phyloP scores from a whole-genome alignment of 169 alveolate genomes.

The Cryptosporidium canis region DNA sequence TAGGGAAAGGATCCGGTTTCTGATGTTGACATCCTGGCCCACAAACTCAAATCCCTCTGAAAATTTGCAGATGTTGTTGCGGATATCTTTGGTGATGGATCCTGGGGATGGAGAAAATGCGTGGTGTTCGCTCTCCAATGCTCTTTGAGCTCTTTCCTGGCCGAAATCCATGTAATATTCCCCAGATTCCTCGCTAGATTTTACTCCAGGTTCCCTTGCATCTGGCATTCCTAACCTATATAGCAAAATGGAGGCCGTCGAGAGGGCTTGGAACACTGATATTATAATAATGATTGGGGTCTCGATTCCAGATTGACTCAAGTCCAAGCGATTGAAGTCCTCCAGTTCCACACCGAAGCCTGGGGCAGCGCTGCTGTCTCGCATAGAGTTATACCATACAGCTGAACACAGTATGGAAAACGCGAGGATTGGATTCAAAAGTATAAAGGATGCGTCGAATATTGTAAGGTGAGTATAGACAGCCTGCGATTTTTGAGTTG shows the following conservation, averaged over 20 bases:
- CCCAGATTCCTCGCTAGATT: neutral
- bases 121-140: neutral
- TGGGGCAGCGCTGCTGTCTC: neutral
- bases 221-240: constrained; percentile 38
- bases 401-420: neutral
- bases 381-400: neutral
- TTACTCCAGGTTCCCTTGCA: neutral
- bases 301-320: constrained; percentile 11
- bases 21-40: neutral
- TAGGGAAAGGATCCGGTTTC: constrained; percentile 60
- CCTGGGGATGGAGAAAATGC: neutral
- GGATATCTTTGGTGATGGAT: neutral
- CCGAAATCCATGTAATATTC: neutral
- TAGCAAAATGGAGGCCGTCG: constrained; percentile 1
- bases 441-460: constrained; percentile 27
- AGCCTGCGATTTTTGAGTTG: constrained; percentile 55
- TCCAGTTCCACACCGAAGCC: neutral
- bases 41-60: neutral
- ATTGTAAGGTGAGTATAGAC: constrained; percentile 13
- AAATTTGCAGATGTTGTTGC: neutral
- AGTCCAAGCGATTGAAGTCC: neutral
- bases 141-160: constrained; percentile 19
- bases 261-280: constrained; percentile 14
- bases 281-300: neutral
- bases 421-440: constrained; percentile 23